Base-by-base conservation (phyloP, 2,329 filamentous ascomycete genomes). In the Cladosporium sp. region DNA sequence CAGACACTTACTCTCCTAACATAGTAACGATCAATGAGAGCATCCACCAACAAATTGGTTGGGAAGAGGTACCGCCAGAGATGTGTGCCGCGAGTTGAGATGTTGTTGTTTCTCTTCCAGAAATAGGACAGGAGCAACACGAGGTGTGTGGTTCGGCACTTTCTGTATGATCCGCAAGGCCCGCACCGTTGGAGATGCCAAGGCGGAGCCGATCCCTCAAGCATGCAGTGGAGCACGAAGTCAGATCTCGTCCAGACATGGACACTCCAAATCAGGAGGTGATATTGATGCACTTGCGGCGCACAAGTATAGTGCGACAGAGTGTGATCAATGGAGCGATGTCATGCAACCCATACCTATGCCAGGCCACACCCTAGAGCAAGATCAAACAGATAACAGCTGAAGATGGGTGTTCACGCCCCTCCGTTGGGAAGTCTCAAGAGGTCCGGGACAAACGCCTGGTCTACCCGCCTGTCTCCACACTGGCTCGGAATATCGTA, bases 111-210 rank as follows among this genome's bases (percentile, higher is more conserved):
- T 18, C 18, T 28, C 25, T 18, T n/a, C 48, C 26, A 26, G 54
- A 32, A 13, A 39, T 32, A 39, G 28, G 10, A 39, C 14, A 2
- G 5, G n/a, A 39, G 32, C 14, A 23, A 21, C 6, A n/a, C 26
- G 8, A 3, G n/a, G 13, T 6, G 26, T 10, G 30, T 32, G 51
- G 51, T 54, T 54, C 51, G 51, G 51, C 51, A 54, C 39, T 46
- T 46, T 54, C 26, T 32, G 51, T 30, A 54, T 32, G 51, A 54
- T 54, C 54, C 18, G 54, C 54, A 57, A 36, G 54, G 54, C 54
- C 32, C 54, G 54, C 54, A 25, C 54, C 54, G 54, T 23, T 23
- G 7, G 39, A 46, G 39, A 46, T 28, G 54, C 25, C 30, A 13
- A 32, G 25, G 18, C 51, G 30, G 30, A 32, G 51, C 26, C 51